Percentiles rank a stretch among this genome's conserved stretches.
Evolutionary conservation across 345 rosid species (phyloP).

Genomic region (Draba incana): DNA sequence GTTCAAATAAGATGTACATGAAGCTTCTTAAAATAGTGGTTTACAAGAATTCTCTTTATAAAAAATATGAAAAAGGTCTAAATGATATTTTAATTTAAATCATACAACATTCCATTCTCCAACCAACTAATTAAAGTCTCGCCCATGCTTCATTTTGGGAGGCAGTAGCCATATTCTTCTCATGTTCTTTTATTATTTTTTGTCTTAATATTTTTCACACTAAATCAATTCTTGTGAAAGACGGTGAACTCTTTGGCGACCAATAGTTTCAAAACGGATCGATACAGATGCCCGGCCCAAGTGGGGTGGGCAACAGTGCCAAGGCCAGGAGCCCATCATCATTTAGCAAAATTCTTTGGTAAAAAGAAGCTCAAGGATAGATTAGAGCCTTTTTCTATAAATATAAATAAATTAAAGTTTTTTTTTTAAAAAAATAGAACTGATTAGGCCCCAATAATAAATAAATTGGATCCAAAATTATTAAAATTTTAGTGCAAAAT

Average conservation of each 20-base stretch:
- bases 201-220: background rate
- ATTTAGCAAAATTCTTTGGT: no score
- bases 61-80: background rate
- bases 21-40: background rate
- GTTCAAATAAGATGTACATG: no score
- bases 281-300: no score
- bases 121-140: conserved; percentile 21
- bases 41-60: background rate
- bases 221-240: background rate
- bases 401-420: no score
- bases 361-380: no score
- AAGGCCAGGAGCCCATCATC: no score
- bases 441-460: no score
- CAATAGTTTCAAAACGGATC: background rate
- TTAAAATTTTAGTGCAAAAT: no score
- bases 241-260: background rate
- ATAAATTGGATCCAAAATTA: no score
- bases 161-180: conserved; percentile 24
- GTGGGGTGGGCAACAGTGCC: no score
- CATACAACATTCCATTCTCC: conserved; percentile 28
- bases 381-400: no score
- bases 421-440: no score
- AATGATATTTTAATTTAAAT: background rate
- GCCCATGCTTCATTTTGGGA: conserved; percentile 29
- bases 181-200: background rate